Conservation (phyloP, 495 filamentous ascomycete genomes). For the Lophiotrema nucula region DNA sequence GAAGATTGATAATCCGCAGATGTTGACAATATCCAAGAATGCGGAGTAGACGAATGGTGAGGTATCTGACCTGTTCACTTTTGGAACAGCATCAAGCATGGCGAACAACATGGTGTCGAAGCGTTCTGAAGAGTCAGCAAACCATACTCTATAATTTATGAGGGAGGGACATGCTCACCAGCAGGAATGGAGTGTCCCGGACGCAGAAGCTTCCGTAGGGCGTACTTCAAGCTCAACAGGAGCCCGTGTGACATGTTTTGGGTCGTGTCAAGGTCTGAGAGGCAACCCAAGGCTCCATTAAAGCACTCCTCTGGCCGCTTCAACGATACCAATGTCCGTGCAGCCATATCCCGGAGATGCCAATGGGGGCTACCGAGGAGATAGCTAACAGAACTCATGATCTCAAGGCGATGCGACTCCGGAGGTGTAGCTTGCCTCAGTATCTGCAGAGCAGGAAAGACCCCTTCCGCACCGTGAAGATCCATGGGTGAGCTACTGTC, state of each 20-base stretch:
- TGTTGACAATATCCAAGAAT: constrained; percentile 25
- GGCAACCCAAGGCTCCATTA: background rate
- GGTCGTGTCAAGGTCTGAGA: constrained; percentile 29
- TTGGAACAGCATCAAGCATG: background rate
- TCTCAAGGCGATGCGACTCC: constrained; percentile 41
- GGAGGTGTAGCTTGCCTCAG: constrained; percentile 64
- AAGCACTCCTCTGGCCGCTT: constrained; percentile 38
- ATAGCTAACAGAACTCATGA: constrained; percentile 50
- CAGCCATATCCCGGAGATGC: constrained; percentile 88
- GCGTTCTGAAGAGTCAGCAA: too few species aligned
- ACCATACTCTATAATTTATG: background rate
- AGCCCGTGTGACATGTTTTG: constrained; percentile 67
- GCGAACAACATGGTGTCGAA: background rate
- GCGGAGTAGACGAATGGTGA: constrained; percentile 31
- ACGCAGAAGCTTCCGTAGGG: constrained; percentile 36
- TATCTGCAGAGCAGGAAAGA: constrained; percentile 86
- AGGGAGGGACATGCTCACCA: background rate
- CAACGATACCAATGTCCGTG: constrained; percentile 59
- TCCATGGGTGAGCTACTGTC: constrained; percentile 10
- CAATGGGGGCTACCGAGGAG: constrained; percentile 74
- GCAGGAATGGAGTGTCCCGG: background rate
- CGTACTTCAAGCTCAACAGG: constrained; percentile 52
- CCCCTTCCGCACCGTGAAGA: constrained; percentile 55
- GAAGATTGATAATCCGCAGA: constrained; percentile 6
- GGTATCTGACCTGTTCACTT: background rate